These are phyloP conservation scores for Monosporozyma aerobia DNA, from an alignment of 805 yeast genomes.

Conservation along the genomic window DNA sequence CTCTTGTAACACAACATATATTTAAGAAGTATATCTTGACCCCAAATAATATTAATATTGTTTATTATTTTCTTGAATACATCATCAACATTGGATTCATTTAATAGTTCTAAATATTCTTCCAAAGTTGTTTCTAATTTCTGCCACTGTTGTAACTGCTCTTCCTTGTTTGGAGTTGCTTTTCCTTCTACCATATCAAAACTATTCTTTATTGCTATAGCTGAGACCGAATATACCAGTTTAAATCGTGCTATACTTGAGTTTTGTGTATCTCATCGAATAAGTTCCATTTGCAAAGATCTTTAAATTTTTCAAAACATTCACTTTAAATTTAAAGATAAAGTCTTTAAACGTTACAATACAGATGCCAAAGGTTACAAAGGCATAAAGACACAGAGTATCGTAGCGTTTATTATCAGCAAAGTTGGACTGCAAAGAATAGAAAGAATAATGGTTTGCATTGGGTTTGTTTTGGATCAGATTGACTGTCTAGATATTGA, in stretches of 20 bases:
- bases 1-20: not conserved
- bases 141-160: conserved; percentile 53
- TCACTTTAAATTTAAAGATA: not conserved
- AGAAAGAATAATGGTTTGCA: conserved; percentile 4
- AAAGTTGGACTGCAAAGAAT: not conserved
- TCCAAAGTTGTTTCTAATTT: conserved; percentile 39
- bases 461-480: conserved; percentile 14
- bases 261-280: not conserved
- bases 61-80: conserved; percentile 43
- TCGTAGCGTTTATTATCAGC: not conserved
- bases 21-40: conserved; percentile 43
- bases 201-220: not conserved
- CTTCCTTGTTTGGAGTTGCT: conserved; percentile 1
- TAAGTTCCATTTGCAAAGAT: not conserved
- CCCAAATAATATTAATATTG: conserved; percentile 46
- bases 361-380: not conserved
- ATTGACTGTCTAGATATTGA: conserved; percentile 6
- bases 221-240: not conserved
- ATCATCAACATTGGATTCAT: conserved; percentile 38
- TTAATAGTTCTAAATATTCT: conserved; percentile 39
- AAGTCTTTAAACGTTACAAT: not conserved
- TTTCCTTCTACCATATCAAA: not conserved
- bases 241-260: not conserved
- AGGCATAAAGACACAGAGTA: not conserved
- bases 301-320: not conserved